A percentile compares a stretch with the other conserved stretches of the same genome.
These are phyloP conservation scores for Ampelocalamus luodianensis DNA, from an alignment of 176 grass and related monocot species.

Conservation along the genomic window DNA sequence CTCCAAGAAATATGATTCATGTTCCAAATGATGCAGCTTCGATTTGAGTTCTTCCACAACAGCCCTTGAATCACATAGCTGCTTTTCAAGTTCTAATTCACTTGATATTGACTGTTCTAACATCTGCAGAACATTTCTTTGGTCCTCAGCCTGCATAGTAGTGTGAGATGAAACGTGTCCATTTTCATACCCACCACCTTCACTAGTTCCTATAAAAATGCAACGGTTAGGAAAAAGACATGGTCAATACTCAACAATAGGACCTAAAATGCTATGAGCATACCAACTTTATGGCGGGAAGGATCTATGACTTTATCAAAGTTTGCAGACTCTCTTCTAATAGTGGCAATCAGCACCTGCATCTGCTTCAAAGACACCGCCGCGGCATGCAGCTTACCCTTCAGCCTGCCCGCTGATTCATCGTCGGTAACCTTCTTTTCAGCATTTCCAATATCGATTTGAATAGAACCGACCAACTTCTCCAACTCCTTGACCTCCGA, in stretches of 20 bases:
- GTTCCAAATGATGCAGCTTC: constrained; percentile 50
- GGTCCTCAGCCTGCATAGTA: constrained; percentile 45
- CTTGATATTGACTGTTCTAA: constrained; percentile 75
- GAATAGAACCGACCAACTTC: constrained; percentile 48
- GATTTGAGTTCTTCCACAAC: constrained; percentile 58
- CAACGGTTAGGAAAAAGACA: constrained; percentile 11
- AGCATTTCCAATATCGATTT: constrained; percentile 47
- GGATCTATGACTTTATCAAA: constrained; percentile 52
- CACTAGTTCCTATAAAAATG: constrained; percentile 43
- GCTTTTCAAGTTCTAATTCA: constrained; percentile 64
- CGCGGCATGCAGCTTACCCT: constrained; percentile 46
- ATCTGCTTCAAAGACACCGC: constrained; percentile 56
- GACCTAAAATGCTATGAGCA: constrained; percentile 13
- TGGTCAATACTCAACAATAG: neutral
- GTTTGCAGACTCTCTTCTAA: constrained; percentile 45
- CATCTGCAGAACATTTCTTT: constrained; percentile 69
- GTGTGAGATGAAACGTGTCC: constrained; percentile 46
- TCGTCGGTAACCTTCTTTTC: constrained; percentile 14
- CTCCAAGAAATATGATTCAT: constrained; percentile 59
- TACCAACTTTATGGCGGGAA: constrained; percentile 51
- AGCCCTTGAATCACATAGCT: constrained; percentile 51
- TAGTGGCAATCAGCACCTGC: constrained; percentile 42
- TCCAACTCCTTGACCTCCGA: constrained; percentile 68
- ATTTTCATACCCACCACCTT: constrained; percentile 46
- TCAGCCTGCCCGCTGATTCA: constrained; percentile 30